Base-by-base conservation (phyloP, 495 filamentous ascomycete genomes). In the Lineolata rhizophorae region DNA sequence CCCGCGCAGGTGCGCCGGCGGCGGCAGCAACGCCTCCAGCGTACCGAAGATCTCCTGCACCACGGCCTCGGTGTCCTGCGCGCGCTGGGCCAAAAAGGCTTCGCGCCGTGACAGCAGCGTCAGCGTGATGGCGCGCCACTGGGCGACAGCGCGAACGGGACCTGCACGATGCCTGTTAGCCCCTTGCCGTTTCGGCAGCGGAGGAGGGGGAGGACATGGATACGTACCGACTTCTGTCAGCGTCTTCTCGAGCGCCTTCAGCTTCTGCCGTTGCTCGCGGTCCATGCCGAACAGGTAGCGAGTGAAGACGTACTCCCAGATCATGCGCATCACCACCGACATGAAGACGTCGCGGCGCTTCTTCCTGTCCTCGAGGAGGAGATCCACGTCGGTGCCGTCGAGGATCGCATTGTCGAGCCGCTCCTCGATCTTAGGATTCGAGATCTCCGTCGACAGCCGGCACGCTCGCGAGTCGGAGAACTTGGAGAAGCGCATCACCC, bases 241-340 rank as follows among this genome's bases (percentile, higher is more conserved):
- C 31, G 72, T 69, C 55, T 87, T 91, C 56, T 97, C 87, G 11
- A 95, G 67, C 5, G 68, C 67, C 55, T 95, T 91, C 47, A 97
- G 75, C 47, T 91, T 93, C 53, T 95, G 84, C 17, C 90, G 76
- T 47, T 97, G 84, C 47, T 93, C 87, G 31, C 82, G 67, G 53
- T 94, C 85, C 80, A 95, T 87, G 39, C 90, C 87, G 46, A 97
- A 95, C 21, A 97, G 69, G 47, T 95, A 97, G 35, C 90, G 73
- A 8, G 83, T 91, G 52, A 97, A 97, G 47, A 97, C 72, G 45
- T 78, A 92, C 48, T 95, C 85, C 81, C 82, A 94, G 21, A 95
- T 69, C 79, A 97, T 91, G 27, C 72, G 83, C 82, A 94, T 95
- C 39, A 82, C 73, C 41, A 95, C 77, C 16, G 79, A 83, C 77